phyloP scores from a whole-genome alignment of 202 grass and related monocot species.

The Saccharum hybrid region DNA sequence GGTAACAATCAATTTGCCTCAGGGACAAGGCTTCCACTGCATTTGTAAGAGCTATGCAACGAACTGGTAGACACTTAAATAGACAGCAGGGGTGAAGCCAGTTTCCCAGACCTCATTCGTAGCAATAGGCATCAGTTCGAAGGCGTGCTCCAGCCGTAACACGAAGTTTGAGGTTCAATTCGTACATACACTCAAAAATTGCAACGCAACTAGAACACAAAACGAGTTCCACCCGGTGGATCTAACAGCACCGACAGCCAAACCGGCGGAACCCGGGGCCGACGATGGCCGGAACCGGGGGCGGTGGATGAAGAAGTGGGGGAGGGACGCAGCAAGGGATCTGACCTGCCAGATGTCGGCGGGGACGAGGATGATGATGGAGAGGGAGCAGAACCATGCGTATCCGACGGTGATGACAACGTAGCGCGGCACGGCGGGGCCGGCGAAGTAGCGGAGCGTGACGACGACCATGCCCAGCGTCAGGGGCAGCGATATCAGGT shows the following conservation, averaged over 20 bases:
- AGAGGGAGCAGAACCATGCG: slow-evolving; percentile 99
- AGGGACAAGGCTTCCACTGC: slow-evolving; percentile 6
- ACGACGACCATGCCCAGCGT: slow-evolving; percentile 95
- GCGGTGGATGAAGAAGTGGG: not conserved
- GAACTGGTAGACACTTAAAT: not conserved
- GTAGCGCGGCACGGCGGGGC: slow-evolving; percentile 86
- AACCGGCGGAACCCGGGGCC: not conserved
- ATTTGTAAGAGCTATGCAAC: slow-evolving; percentile 9
- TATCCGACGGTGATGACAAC: slow-evolving; percentile 92
- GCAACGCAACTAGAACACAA: slow-evolving; percentile 20
- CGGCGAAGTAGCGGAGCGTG: slow-evolving; percentile 98
- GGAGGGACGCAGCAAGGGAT: slow-evolving; percentile 39
- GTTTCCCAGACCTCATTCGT: slow-evolving; percentile 10
- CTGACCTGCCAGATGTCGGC: slow-evolving; percentile 99
- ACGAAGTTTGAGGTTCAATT: not conserved
- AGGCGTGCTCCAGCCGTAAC: slow-evolving; percentile 23
- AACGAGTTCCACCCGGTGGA: slow-evolving; percentile 29
- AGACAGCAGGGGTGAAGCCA: not conserved
- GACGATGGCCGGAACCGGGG: slow-evolving; percentile 5
- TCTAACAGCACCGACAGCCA: slow-evolving; percentile 33
- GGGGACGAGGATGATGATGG: slow-evolving; percentile 99
- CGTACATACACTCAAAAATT: not conserved
- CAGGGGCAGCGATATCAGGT: slow-evolving; percentile 93
- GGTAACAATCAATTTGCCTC: slow-evolving; percentile 29
- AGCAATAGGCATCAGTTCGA: slow-evolving; percentile 14